Conservation (phyloP, 441 rosid species). For the Syzygium malaccense region DNA sequence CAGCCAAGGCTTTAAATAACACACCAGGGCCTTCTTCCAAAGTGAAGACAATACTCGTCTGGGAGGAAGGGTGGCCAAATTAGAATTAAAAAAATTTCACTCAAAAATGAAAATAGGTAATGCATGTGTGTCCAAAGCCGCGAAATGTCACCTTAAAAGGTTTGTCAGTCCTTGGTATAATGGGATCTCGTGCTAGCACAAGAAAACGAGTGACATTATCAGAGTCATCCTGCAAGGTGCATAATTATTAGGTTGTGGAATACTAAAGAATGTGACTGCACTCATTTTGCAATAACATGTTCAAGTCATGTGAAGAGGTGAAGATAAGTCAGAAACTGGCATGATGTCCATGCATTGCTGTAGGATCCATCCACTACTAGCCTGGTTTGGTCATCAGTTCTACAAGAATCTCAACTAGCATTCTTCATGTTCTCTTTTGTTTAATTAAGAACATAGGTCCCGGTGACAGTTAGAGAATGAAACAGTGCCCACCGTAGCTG, state of each 20-base stretch:
- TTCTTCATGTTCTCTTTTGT: background rate
- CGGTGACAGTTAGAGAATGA: background rate
- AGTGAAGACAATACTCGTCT: slow-evolving; percentile 49
- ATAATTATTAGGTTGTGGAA: background rate
- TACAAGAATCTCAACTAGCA: background rate
- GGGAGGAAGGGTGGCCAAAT: slow-evolving; percentile 4
- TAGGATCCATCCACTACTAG: background rate
- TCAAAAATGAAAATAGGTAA: background rate
- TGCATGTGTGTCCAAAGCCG: background rate
- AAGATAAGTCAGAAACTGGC: background rate
- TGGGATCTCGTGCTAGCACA: slow-evolving; percentile 42
- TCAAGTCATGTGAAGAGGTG: background rate
- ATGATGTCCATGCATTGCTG: background rate
- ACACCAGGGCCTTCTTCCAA: slow-evolving; percentile 42
- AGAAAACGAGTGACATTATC: slow-evolving; percentile 30
- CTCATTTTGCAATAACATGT: background rate
- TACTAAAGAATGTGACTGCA: background rate
- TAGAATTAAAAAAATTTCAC: background rate
- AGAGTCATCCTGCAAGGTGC: slow-evolving; percentile 21
- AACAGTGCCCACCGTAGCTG: background rate
- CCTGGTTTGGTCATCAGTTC: background rate
- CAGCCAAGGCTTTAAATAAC: slow-evolving; percentile 59
- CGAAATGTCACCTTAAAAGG: slow-evolving; percentile 21
- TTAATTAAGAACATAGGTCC: background rate
- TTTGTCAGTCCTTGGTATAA: slow-evolving; percentile 26